Evolutionary conservation across 2,329 filamentous ascomycete species (phyloP), one percentile per base, ranked within the genome.

Genomic region (Harringtonia lauricola): DNA sequence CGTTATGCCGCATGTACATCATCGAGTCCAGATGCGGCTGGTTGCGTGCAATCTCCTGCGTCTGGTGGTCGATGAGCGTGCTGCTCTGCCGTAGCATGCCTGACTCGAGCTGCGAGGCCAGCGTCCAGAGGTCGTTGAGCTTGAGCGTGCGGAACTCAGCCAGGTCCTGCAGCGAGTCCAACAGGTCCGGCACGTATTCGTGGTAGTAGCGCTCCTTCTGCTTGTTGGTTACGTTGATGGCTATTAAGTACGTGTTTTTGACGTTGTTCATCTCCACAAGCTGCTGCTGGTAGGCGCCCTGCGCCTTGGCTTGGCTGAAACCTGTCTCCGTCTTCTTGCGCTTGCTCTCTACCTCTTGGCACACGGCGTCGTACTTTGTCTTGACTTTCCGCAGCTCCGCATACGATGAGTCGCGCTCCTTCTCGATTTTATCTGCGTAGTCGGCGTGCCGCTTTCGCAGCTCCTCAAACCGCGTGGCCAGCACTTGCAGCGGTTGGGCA

Each of bases 201-300:
- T 96, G 83, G 58, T 95, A 98, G 67, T 96, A 96, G 58, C 83
- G 86, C 59, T 95, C 88, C 67, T 96, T 98, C 57, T 95, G 82
- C 67, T 92, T 94, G 65, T 98, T 98, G 29, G 89, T 94, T 46
- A 96, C 86, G 59, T 94, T 94, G 66, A 98, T 95, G 48, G 80
- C 76, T 56, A 98, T 95, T 48, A 98, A 68, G 59, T 98, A 98
- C n/a, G 85, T 88, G 61, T 98, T 98, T 71, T 98, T 98, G 61
- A 83, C 76, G 59, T 98, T 98, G 64, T 92, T 86, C 92, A 96
- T 96, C 54, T 98, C 92, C 47, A 81, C 67, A 47, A 94, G 72
- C 62, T 96, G 90, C 59, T 95, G 87, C 57, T 94, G 86, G 63
- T 94, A 98, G 31, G 86, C 81, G 59, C 79, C 83, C 59, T 95